Conservation (phyloP, 352 stramenopile genomes). For the Globisporangium cylindrosporum region DNA sequence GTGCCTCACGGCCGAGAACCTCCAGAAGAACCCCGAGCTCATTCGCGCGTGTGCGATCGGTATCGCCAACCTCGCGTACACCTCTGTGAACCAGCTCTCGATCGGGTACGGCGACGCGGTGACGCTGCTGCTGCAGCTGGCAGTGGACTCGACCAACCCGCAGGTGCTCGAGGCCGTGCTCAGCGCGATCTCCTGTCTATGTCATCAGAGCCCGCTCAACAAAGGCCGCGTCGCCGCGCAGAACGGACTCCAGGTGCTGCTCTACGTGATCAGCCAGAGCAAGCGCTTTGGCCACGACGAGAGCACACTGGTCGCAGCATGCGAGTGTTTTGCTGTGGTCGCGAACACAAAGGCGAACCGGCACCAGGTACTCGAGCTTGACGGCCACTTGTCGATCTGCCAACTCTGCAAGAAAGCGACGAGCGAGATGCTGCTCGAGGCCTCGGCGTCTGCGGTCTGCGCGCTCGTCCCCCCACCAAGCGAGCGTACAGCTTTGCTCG, state of each 20-base stretch:
- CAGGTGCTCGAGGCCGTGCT: constrained; percentile 45
- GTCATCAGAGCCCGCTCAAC: constrained; percentile 62
- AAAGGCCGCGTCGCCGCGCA: constrained; percentile 56
- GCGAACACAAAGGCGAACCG: constrained; percentile 41
- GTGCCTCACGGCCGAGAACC: constrained; percentile 25
- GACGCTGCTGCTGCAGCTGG: constrained; percentile 54
- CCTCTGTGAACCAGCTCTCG: constrained; percentile 66
- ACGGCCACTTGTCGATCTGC: constrained; percentile 56
- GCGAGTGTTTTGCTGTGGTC: constrained; percentile 53
- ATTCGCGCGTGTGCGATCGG: constrained; percentile 50
- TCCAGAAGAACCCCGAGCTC: constrained; percentile 32
- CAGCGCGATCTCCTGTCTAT: constrained; percentile 50
- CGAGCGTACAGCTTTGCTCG: constrained; percentile 36
- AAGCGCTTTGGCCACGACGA: constrained; percentile 33
- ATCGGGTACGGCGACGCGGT: constrained; percentile 72
- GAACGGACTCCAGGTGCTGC: constrained; percentile 67
- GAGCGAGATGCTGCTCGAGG: constrained; percentile 29
- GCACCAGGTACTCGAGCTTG: constrained; percentile 48
- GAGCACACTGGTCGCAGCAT: constrained; percentile 40
- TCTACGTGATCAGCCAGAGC: constrained; percentile 49
- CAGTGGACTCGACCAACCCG: constrained; percentile 49
- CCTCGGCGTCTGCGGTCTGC: constrained; percentile 46
- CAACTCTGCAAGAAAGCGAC: constrained; percentile 42
- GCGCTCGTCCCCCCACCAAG: constrained; percentile 42
- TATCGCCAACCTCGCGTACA: constrained; percentile 63